Percentiles rank a stretch among this genome's conserved stretches.
phyloP scores from a whole-genome alignment of 805 yeast species.

The Candida dajiaensis region DNA sequence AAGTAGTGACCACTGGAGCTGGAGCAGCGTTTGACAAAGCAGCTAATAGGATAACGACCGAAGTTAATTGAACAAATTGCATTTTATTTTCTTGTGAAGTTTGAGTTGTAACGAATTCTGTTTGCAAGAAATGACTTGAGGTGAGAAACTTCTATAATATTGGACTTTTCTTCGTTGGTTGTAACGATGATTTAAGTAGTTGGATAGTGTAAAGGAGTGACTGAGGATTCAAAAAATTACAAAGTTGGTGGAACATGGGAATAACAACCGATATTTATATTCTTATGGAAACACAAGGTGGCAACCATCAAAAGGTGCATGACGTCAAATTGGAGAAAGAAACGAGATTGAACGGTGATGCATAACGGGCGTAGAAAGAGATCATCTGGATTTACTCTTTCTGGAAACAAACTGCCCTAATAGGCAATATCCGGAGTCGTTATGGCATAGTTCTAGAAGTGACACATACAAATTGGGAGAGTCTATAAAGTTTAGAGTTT shows the following conservation, averaged over 20 bases:
- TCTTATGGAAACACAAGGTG: not conserved
- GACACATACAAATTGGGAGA: not conserved
- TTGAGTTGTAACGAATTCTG: not conserved
- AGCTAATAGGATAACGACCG: not conserved
- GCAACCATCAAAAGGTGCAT: not conserved
- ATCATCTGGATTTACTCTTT: not conserved
- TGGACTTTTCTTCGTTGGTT: no score
- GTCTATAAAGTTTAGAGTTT: not conserved
- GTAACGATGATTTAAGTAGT: not conserved
- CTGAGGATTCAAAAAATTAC: not conserved
- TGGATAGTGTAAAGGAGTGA: not conserved
- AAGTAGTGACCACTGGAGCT: not conserved
- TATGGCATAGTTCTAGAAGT: not conserved
- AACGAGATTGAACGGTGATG: not conserved
- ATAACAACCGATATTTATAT: not conserved
- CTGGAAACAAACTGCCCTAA: not conserved
- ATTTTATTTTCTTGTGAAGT: not conserved
- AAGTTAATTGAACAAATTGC: not conserved
- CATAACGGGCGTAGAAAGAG: not conserved
- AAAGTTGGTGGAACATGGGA: not conserved
- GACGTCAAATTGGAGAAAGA: not conserved
- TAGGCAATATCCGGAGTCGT: not conserved
- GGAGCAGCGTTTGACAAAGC: conserved; percentile 1
- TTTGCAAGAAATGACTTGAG: not conserved
- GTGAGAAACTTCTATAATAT: not conserved